Base-by-base conservation (phyloP, 805 yeast genomes). In the Teunomyces tritomae region DNA sequence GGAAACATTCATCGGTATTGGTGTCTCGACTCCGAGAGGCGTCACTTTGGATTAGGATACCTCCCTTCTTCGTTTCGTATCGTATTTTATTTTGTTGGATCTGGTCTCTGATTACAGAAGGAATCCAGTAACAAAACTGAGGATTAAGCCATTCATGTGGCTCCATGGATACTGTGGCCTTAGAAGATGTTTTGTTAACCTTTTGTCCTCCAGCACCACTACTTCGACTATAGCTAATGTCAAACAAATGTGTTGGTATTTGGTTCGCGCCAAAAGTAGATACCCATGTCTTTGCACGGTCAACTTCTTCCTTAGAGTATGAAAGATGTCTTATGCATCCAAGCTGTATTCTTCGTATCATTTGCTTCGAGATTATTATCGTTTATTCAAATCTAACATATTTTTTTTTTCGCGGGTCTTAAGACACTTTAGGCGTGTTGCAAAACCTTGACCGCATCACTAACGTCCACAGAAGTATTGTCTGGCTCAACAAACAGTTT, bases 161-260 rank as follows among this genome's bases (percentile, higher is more conserved):
- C 6, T 61, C 64, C 47, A 84, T 56, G 4, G 78, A 68, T 14
- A 88, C 59, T 0, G 88, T 83, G 6, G 90, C 88, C 57, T 87
- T 84, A 1, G 87, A 76, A 28, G 77, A 76, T 8, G 83, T 74
- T 56, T 88, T 88, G 63, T 88, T 88, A 8, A 89, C 95, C 58
- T 89, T 85, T 56, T 88, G 96, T 0, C 96, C 96, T 1, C 96
- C 96, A 0, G 96, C 89, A 0, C 96, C 96, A 29, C 90, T 80
- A 0, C 94, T 78, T 49, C 91, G 64, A 45, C 81, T 70, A 57
- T 66, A 84, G 3, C 72, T 52, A 1, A 77, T 58, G 2, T 67
- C 64, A 55, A 84, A 83, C 11, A 63, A 55, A 13, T 62, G 52
- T 10, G 67, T 60, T 0, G 87, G 88, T 2, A 84, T 68, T 5